Evolutionary conservation across 441 rosid species (phyloP).

Genomic region (Euphorbia corollata): DNA sequence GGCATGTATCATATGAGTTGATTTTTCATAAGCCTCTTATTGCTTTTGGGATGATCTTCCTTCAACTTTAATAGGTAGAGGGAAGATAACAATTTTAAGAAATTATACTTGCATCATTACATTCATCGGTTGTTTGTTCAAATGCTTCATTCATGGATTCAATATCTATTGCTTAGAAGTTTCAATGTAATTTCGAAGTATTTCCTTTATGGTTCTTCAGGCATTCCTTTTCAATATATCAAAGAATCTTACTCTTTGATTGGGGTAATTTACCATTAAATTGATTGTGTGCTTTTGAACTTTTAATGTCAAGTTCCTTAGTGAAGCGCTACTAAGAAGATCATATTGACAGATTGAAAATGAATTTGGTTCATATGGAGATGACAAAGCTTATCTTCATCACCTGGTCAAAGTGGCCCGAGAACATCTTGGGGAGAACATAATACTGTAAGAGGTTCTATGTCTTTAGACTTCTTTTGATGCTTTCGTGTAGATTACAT

Average conservation of each 20-base stretch:
- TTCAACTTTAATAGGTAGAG: not conserved
- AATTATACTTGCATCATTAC: not conserved
- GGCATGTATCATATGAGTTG: not conserved
- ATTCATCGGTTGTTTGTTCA: not conserved
- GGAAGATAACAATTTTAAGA: not conserved
- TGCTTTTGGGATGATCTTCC: not conserved
- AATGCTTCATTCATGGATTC: not conserved
- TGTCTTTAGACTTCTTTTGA: slow-evolving; percentile 12
- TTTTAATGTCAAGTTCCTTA: slow-evolving; percentile 11
- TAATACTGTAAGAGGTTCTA: slow-evolving; percentile 56
- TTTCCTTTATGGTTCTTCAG: slow-evolving; percentile 2
- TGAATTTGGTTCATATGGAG: slow-evolving; percentile 94
- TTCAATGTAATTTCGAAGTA: not conserved
- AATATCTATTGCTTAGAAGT: not conserved
- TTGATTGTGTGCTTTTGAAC: slow-evolving; percentile 14
- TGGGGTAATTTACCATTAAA: slow-evolving; percentile 11
- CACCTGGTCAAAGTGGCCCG: slow-evolving; percentile 59
- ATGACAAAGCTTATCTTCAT: slow-evolving; percentile 74
- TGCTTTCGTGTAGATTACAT: not conserved
- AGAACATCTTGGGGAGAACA: slow-evolving; percentile 49
- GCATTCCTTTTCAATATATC: not conserved
- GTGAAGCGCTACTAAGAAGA: slow-evolving; percentile 5
- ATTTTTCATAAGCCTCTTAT: not conserved
- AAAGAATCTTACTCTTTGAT: not conserved
- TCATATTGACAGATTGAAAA: slow-evolving; percentile 69